These are phyloP conservation scores for Dryas drummondii DNA, from an alignment of 306 rosid genomes.

Conservation along the genomic window DNA sequence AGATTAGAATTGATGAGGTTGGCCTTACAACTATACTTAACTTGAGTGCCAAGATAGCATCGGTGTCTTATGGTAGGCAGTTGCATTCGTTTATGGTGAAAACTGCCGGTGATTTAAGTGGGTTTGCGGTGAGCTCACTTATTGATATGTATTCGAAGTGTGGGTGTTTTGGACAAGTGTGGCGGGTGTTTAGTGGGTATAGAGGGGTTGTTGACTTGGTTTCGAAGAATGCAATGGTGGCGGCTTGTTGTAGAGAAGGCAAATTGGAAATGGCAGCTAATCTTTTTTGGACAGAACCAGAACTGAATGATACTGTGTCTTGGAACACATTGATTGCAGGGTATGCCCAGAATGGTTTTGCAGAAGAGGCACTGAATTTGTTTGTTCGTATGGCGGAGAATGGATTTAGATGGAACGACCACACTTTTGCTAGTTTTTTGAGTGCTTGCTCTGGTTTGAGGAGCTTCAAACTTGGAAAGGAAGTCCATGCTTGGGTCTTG, in stretches of 20 bases:
- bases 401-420: conserved; percentile 51
- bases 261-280: conserved; percentile 56
- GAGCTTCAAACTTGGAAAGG: conserved; percentile 51
- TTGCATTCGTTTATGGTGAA: conserved; percentile 77
- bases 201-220: conserved; percentile 49
- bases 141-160: conserved; percentile 82
- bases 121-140: conserved; percentile 57
- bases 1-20: conserved; percentile 55
- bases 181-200: conserved; percentile 37
- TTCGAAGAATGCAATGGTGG: conserved; percentile 76
- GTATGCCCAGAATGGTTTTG: conserved; percentile 52
- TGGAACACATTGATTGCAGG: conserved; percentile 86
- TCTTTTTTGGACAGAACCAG: conserved; percentile 47
- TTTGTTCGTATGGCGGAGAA: conserved; percentile 51
- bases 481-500: conserved; percentile 63
- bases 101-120: conserved; percentile 55
- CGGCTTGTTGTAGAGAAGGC: conserved; percentile 76
- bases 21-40: conserved; percentile 65
- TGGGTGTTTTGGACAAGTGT: conserved; percentile 54
- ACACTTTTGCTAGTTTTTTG: conserved; percentile 68
- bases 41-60: conserved; percentile 50
- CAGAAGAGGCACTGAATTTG: conserved; percentile 53
- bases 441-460: conserved; percentile 62
- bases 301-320: conserved; percentile 55
- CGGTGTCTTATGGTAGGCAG: conserved; percentile 53